These are phyloP conservation scores for Tetrastigma voinierianum DNA, from an alignment of 164 flowering plant genomes.

Conservation along the genomic window DNA sequence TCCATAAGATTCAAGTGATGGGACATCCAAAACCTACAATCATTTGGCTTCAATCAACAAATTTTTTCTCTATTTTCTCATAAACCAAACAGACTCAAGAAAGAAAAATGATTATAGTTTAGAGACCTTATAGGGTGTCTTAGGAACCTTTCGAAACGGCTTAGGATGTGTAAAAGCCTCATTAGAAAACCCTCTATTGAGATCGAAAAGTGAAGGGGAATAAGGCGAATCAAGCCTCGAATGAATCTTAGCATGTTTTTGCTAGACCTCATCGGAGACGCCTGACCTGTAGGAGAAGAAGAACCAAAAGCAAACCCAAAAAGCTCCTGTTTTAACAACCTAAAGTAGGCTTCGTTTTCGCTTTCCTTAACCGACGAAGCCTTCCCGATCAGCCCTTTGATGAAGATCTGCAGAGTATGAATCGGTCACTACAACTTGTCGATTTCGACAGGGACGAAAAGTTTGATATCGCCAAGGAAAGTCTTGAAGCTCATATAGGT, in stretches of 20 bases:
- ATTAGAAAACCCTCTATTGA: slow-evolving; percentile 39
- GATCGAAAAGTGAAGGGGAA: slow-evolving; percentile 61
- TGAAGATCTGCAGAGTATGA: no score
- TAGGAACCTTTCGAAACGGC: slow-evolving; percentile 84
- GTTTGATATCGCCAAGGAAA: no score
- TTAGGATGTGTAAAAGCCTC: slow-evolving; percentile 77
- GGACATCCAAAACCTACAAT: slow-evolving; percentile 93
- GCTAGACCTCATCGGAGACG: slow-evolving; percentile 78
- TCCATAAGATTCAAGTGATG: slow-evolving; percentile 95
- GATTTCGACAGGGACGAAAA: no score
- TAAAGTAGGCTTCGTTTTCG: no score
- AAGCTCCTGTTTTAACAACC: no score
- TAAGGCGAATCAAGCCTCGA: slow-evolving; percentile 70
- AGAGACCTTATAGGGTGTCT: slow-evolving; percentile 89
- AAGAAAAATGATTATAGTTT: neutral
- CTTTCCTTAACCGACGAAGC: no score
- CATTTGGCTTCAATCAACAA: slow-evolving; percentile 5
- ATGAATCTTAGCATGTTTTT: slow-evolving; percentile 86
- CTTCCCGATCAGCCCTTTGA: no score
- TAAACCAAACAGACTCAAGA: neutral
- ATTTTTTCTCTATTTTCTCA: neutral
- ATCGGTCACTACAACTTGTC: no score
- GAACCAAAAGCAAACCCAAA: slow-evolving; percentile 80
- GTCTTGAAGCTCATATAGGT: no score
- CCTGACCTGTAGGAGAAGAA: slow-evolving; percentile 74